Evolutionary conservation across 495 filamentous ascomycete genomes (phyloP), one percentile per base, ranked within the genome.

Genomic region (Penicillium coffeae): DNA sequence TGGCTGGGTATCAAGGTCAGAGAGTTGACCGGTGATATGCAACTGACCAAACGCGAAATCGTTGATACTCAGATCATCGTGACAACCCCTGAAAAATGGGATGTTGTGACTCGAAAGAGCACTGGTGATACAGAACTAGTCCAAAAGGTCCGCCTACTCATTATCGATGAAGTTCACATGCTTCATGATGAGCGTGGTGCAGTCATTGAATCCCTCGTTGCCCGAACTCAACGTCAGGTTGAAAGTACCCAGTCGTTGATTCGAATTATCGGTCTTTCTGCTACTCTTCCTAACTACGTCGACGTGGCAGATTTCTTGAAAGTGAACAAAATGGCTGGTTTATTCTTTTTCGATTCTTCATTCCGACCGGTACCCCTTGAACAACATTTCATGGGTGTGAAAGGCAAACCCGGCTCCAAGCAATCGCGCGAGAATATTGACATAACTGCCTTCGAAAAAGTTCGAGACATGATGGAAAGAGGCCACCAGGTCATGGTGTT

Each of bases 111-210:
- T 8, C 78, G 93, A 36, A 99, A 97, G 66, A 92, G 93, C 39
- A 96, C 89, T 1, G 93, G 93, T 2, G 93, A 99, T 61, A 97
- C 94, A 5, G 94, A 96, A 61, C 78, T 99, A 9, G 93, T 97
- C 3, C 93, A 97, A 58, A 98, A 99, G 58, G 93, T 99, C 9
- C 82, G 93, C 14, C 72, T 99, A 21, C 78, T 99, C 42, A 97
- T 99, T 54, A 96, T 99, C 59, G 93, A 99, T 66, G 93, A 99
- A 69, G 93, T 99, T 2, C 93, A 99, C 58, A 99, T 99, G 93
- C 84, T 99, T 54, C 93, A 99, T 59, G 93, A 99, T 62, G 93
- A 96, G 62, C 83, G 93, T 58, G 93, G 93, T 58, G 90, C 93
- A 5, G 94, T 99, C 9, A 77, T 99, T 40, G 93, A 99, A 60